Conservation (phyloP, 768 basidiomycete genomes). For the Lactarius sp. region DNA sequence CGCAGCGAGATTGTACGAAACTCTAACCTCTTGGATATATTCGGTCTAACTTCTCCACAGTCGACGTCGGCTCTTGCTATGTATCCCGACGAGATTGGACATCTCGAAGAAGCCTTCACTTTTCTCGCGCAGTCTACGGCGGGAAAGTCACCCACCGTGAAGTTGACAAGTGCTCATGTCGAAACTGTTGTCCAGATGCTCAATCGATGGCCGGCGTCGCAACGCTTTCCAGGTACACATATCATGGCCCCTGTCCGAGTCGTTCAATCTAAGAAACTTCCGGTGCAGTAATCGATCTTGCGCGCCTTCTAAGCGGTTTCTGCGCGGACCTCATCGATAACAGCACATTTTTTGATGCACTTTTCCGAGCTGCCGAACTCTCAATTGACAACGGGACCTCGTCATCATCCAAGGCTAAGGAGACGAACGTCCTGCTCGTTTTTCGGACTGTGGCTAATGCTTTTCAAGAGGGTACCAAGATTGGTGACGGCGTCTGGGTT, state of each 20-base stretch:
- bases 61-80: slow-evolving; percentile 68
- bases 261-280: slow-evolving; percentile 1
- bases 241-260: not conserved
- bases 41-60: slow-evolving; percentile 35
- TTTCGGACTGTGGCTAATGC: slow-evolving; percentile 77
- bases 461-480: slow-evolving; percentile 51
- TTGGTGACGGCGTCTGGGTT: slow-evolving; percentile 47
- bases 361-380: slow-evolving; percentile 72
- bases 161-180: slow-evolving; percentile 46
- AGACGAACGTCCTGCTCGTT: slow-evolving; percentile 80
- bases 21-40: slow-evolving; percentile 7
- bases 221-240: slow-evolving; percentile 63
- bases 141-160: slow-evolving; percentile 30
- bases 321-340: slow-evolving; percentile 48
- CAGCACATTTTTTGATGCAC: slow-evolving; percentile 50
- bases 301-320: slow-evolving; percentile 67
- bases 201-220: slow-evolving; percentile 67
- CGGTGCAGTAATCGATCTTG: slow-evolving; percentile 73
- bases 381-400: slow-evolving; percentile 43
- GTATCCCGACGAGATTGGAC: slow-evolving; percentile 54
- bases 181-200: slow-evolving; percentile 60
- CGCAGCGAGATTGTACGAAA: slow-evolving; percentile 62
- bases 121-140: slow-evolving; percentile 51
- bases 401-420: slow-evolving; percentile 63
- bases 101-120: slow-evolving; percentile 58